Base-by-base conservation (phyloP, 495 filamentous ascomycete species). In the Aspergillus bertholletiae region DNA sequence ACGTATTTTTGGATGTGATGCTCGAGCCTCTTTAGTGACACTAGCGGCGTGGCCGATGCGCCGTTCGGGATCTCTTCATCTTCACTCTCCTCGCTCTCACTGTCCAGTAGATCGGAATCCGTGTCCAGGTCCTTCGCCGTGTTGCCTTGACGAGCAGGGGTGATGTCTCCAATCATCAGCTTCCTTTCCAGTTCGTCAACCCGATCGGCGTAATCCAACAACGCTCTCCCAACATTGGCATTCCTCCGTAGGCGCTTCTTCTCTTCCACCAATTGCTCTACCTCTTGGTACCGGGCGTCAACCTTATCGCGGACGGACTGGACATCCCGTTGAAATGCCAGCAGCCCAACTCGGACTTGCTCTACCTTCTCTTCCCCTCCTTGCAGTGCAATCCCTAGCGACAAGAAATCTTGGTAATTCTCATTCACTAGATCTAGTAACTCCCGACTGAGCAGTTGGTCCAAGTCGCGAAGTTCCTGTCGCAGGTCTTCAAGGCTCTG, bases 401-500 rank as follows among this genome's bases (percentile, higher is more conserved):
- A 84, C 2, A 99, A 67, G 60, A 97, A 97, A 59, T 93, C 89
- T 37, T 87, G 84, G 67, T 97, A 97, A 68, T 97, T 92, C 27
- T 87, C 79, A 65, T 97, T 97, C 56, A 99, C 92, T 1, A 97
- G 81, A 67, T 96, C 92, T 5, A 97, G 77, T 8, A 99, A 75
- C 67, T 99, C 93, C 51, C 85, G 84, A 56, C 82, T 85, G 46
- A 97, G 81, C 17, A 84, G 76, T 57, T 87, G 81, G 53, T 83
- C 85, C 22, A 94, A 80, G 41, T 87, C 78, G 15, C 91, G 84
- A 4, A 99, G 78, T 60, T 99, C 95, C 24, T 84, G 69, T 15
- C 92, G 88, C 17, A 99, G 78, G 68, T 99, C 95, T 68, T 96
- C 93, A 45, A 99, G 88, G 2, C 90, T 96, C 66, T 98, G 94